Conservation (phyloP, 441 rosid species). For the Mallotus japonicus region DNA sequence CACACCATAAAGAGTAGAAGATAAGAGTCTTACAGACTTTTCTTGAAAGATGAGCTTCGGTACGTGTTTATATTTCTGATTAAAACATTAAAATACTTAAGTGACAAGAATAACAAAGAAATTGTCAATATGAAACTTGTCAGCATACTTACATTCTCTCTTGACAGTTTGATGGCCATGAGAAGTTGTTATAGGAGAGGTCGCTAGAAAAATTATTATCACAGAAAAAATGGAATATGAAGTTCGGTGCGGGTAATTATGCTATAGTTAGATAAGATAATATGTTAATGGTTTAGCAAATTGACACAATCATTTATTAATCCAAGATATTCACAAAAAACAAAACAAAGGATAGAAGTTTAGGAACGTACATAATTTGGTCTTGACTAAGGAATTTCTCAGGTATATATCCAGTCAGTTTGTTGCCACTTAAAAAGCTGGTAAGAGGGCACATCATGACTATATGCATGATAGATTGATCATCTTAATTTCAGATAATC, state of each 20-base stretch:
- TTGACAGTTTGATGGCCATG: slow-evolving; percentile 24
- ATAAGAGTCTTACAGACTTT: slow-evolving; percentile 31
- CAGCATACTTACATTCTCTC: slow-evolving; percentile 21
- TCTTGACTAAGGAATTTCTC: not conserved
- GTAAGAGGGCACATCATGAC: not conserved
- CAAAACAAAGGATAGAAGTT: not conserved
- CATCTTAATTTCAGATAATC: not conserved
- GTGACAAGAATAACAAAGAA: not conserved
- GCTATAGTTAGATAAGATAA: too few species aligned
- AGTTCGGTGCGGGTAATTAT: too few species aligned
- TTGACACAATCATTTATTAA: too few species aligned
- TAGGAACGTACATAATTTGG: not conserved
- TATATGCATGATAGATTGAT: not conserved
- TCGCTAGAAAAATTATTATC: slow-evolving; percentile 26
- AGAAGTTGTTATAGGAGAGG: slow-evolving; percentile 43
- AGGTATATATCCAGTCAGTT: not conserved
- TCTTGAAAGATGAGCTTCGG: slow-evolving; percentile 24
- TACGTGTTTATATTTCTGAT: slow-evolving; percentile 37
- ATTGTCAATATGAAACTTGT: not conserved
- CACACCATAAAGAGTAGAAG: not conserved
- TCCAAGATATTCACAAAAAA: too few species aligned
- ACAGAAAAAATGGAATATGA: not conserved
- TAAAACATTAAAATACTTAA: not conserved
- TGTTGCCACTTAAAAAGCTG: not conserved
- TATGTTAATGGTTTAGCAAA: too few species aligned